Percentiles rank a stretch among this genome's conserved stretches.
These are phyloP conservation scores for Fraxinus pennsylvanica DNA, from an alignment of 257 asterid genomes.

Conservation along the genomic window DNA sequence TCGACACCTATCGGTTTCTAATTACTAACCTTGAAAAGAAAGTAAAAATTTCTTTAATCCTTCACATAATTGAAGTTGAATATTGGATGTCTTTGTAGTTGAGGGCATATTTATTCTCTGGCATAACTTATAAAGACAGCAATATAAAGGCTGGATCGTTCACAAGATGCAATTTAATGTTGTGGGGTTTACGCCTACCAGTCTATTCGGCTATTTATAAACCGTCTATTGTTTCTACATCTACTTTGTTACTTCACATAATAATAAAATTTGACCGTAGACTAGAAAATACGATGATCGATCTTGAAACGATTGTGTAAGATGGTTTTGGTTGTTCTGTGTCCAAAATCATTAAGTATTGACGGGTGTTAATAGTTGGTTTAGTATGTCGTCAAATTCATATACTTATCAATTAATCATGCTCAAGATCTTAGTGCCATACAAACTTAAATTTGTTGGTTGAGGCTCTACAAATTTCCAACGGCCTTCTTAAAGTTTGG, in stretches of 20 bases:
- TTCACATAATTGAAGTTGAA: no score
- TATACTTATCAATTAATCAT: no score
- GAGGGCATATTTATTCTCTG: not conserved
- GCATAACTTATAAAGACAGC: not conserved
- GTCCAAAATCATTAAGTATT: no score
- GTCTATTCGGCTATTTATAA: conserved; percentile 8
- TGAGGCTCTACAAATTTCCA: not conserved
- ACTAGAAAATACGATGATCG: no score
- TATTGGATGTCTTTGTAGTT: not conserved
- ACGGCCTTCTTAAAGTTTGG: conserved; percentile 13
- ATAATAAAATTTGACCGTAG: not conserved
- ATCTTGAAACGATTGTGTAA: no score
- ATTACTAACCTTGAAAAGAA: no score
- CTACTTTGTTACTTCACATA: conserved; percentile 4
- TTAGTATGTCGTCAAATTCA: no score
- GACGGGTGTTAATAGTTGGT: no score
- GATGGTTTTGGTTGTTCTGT: no score
- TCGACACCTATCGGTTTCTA: no score
- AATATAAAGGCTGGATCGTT: not conserved
- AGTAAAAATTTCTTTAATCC: no score
- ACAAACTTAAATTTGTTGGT: not conserved
- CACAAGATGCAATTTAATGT: not conserved
- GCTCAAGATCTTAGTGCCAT: not conserved
- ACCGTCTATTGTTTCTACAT: not conserved
- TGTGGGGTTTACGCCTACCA: not conserved